A percentile compares a stretch with the other conserved stretches of the same genome.
These are phyloP conservation scores for Penicillium aurantiogriseum DNA, from an alignment of 2,329 filamentous ascomycete species.

Conservation along the genomic window DNA sequence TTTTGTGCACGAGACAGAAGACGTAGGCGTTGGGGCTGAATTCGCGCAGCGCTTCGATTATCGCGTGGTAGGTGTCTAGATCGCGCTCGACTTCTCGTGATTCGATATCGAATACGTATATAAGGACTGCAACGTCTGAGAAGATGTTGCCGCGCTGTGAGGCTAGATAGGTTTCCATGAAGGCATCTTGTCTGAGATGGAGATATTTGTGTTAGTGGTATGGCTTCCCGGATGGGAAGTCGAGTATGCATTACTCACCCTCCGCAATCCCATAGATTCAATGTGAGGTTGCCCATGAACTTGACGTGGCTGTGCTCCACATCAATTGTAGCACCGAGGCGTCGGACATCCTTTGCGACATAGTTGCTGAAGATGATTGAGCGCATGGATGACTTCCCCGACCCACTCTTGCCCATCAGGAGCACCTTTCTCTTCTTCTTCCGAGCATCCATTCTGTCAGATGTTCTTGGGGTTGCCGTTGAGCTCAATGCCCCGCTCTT, in stretches of 20 bases:
- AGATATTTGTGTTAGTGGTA: background rate
- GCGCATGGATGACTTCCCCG: constrained; percentile 96
- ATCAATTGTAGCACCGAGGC: constrained; percentile 93
- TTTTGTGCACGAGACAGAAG: constrained; percentile 97
- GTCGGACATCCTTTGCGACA: constrained; percentile 89
- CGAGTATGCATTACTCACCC: constrained; percentile 54
- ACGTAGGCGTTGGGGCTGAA: constrained; percentile 78
- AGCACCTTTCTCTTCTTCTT: constrained; percentile 83
- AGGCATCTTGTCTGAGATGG: constrained; percentile 77
- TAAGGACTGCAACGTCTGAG: constrained; percentile 90
- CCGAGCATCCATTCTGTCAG: constrained; percentile 42
- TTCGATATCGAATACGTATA: constrained; percentile 99
- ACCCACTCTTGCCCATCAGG: constrained; percentile 93
- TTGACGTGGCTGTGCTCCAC: constrained; percentile 98
- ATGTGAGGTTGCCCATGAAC: constrained; percentile 94
- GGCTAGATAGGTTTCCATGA: constrained; percentile 97
- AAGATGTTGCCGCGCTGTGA: constrained; percentile 96
- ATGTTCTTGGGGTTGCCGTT: constrained; percentile 12
- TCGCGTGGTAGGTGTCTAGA: constrained; percentile 85
- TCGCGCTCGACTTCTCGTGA: constrained; percentile 92
- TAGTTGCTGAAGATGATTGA: constrained; percentile 99
- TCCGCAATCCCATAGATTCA: constrained; percentile 98
- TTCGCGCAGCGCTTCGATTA: constrained; percentile 83
- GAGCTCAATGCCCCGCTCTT: constrained; percentile 27
- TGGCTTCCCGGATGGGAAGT: background rate